Evolutionary conservation across 23 red algal species (phyloP), one percentile per base, ranked within the genome.

Genomic region (Gracilariopsis chorda): DNA sequence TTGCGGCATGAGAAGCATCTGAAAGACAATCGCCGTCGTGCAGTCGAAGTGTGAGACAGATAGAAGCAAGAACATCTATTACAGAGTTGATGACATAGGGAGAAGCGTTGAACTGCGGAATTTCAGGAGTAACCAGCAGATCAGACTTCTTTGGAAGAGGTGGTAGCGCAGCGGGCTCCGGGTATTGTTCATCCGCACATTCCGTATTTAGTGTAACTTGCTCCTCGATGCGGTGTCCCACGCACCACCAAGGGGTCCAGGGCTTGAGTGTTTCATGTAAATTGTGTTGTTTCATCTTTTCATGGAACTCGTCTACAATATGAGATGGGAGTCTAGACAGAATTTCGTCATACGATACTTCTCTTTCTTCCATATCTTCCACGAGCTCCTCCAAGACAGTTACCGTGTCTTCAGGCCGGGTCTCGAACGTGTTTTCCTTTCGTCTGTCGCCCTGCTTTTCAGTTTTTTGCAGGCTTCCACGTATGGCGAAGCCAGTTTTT

Each of bases 181-280:
- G 60, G 23, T 68, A 34, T 7, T 49, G 0, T 67, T 27, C 59
- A 37, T 84, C 80, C 48, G 48, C 48, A 17, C 17, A 17, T 17
- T 51, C 48, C 48, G 48, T 17, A 17, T 51, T 10, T 17, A 12
- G 11, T 17, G 48, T 17, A n/a, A n/a, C n/a, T 10, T 51, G 48
- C 48, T 51, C 48, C 1, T 47, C 74, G 39, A 19, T 10, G 7
- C n/a, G 12, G 19, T 48, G 12, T 5, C 48, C 74, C 4, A 7
- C 74, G 37, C 17, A 0, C 82, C 82, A 86, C 82, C 82, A 86
- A n/a, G 82, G 82, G 12, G 60, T 58, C 82, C 82, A 86, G 9
- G 63, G 62, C 60, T 51, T 42, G 7, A 86, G 17, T 32, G 30
- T 70, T 3, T 53, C n/a, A 8, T 68, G 13, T 2, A 56, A 24